Percentiles rank a stretch among this genome's conserved stretches.
Evolutionary conservation across 495 filamentous ascomycete genomes (phyloP).

Genomic region (Aspergillus nanangensis): DNA sequence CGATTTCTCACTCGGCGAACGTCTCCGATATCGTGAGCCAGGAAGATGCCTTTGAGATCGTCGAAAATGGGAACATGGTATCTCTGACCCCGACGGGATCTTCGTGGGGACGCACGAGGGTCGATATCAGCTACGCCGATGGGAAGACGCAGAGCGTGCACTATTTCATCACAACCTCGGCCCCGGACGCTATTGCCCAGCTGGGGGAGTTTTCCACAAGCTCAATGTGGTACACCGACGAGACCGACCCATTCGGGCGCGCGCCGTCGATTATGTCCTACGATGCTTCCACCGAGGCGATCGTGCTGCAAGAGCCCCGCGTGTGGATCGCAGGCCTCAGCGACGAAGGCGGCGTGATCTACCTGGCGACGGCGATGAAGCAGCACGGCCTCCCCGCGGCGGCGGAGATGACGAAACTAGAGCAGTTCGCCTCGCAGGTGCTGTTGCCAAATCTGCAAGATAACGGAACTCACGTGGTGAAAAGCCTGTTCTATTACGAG

Average conservation of each 20-base stretch:
- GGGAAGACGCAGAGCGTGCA: constrained; percentile 41
- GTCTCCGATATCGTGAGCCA: constrained; percentile 11
- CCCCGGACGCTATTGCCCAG: constrained; percentile 23
- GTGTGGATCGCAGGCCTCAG: constrained; percentile 51
- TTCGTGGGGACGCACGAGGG: constrained; percentile 30
- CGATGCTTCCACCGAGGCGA: constrained; percentile 31
- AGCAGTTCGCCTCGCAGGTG: constrained; percentile 38
- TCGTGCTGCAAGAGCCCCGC: constrained; percentile 43
- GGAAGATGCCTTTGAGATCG: constrained; percentile 14
- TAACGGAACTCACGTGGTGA: constrained; percentile 31
- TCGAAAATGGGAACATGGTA: too few species aligned
- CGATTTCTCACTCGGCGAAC: constrained; percentile 20
- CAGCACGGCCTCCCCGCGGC: constrained; percentile 38
- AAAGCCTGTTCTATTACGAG: constrained; percentile 50
- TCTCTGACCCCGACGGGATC: neutral
- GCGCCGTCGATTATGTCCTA: constrained; percentile 47
- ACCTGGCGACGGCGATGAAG: constrained; percentile 45
- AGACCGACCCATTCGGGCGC: constrained; percentile 42
- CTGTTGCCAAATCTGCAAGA: constrained; percentile 38
- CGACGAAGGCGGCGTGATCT: constrained; percentile 47
- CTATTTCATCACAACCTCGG: constrained; percentile 44
- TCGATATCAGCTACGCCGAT: constrained; percentile 36
- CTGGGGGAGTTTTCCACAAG: constrained; percentile 36
- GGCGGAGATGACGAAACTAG: constrained; percentile 40
- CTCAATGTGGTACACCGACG: constrained; percentile 37